Percentiles rank a stretch among this genome's conserved stretches.
Evolutionary conservation across 164 flowering plant species (phyloP).

Genomic region (Magnolia officinalis): DNA sequence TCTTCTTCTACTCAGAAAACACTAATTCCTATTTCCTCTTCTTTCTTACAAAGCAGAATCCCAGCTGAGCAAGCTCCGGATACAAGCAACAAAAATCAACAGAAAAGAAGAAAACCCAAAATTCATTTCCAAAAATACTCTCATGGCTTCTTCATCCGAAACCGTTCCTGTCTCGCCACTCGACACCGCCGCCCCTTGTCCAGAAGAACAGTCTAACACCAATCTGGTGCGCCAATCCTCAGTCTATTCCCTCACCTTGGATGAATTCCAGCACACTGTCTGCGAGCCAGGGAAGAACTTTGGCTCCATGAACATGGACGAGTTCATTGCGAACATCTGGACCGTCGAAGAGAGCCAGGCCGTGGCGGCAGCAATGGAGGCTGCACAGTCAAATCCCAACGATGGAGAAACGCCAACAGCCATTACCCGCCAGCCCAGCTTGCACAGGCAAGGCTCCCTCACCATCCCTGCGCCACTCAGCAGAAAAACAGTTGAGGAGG

Average conservation of each 20-base stretch:
- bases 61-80: no score
- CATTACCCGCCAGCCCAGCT: conserved; percentile 41
- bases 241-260: conserved; percentile 86
- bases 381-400: conserved; percentile 4
- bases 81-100: no score
- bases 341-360: conserved; percentile 84
- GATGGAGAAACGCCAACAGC: background rate
- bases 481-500: conserved; percentile 86
- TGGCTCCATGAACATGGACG: conserved; percentile 99
- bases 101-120: background rate
- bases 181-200: background rate
- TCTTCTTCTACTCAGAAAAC: no score
- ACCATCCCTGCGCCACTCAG: conserved; percentile 55
- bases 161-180: background rate
- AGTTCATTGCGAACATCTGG: conserved; percentile 86
- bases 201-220: background rate
- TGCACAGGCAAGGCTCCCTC: conserved; percentile 71
- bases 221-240: conserved; percentile 52
- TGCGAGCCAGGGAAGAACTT: conserved; percentile 74
- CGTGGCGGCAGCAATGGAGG: conserved; percentile 11
- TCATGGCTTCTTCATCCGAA: conserved; percentile 1
- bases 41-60: no score
- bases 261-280: conserved; percentile 76
- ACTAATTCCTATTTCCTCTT: no score
- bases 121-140: background rate